These are phyloP conservation scores for Cladorrhinum samala DNA, from an alignment of 495 filamentous ascomycete species.

Conservation along the genomic window DNA sequence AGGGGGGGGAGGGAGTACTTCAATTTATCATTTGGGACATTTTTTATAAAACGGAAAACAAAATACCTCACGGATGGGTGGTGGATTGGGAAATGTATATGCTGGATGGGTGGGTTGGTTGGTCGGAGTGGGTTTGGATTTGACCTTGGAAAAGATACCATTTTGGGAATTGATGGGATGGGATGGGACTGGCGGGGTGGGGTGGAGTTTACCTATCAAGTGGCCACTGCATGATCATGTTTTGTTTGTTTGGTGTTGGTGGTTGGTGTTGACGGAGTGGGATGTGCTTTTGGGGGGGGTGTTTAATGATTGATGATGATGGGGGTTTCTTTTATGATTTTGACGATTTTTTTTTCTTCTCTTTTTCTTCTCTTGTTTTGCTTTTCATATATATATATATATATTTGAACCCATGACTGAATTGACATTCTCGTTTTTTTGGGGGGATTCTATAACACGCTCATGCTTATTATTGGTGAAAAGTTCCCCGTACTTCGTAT, in stretches of 20 bases:
- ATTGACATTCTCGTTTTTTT: too few species aligned
- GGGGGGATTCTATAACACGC: too few species aligned
- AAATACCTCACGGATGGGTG: too few species aligned
- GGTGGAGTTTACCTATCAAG: conserved; percentile 1
- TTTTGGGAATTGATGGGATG: neutral
- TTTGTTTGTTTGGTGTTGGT: neutral
- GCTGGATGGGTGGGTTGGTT: too few species aligned
- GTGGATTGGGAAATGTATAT: neutral
- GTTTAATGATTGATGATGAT: neutral
- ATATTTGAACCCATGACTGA: neutral
- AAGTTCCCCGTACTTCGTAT: too few species aligned
- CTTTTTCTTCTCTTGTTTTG: neutral
- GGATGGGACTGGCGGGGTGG: neutral
- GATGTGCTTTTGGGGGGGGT: too few species aligned
- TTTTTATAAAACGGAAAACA: too few species aligned
- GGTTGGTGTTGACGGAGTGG: too few species aligned
- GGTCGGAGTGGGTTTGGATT: too few species aligned
- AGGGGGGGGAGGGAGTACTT: too few species aligned
- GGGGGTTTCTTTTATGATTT: neutral
- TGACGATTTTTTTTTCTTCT: neutral
- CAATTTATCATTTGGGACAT: too few species aligned
- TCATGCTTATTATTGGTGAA: too few species aligned
- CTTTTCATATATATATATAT: neutral
- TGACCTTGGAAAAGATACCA: neutral
- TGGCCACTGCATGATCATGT: conserved; percentile 1